These are phyloP conservation scores for sweet orange (Citrus sinensis) DNA, from an alignment of 345 rosid species.

Conservation along the genomic window DNA sequence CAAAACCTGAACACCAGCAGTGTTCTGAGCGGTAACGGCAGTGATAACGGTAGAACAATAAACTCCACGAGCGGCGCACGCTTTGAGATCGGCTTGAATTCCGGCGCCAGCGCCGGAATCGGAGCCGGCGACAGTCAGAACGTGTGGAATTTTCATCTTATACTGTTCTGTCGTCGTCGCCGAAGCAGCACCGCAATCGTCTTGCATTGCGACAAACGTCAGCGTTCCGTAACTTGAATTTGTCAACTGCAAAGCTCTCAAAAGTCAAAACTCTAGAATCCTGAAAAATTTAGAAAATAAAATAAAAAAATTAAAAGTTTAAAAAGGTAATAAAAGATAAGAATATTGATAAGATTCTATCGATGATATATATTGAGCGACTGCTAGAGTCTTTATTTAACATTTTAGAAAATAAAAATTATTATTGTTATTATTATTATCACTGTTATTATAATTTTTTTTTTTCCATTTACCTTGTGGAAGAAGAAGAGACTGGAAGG, in stretches of 20 bases:
- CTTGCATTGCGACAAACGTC: slow-evolving; percentile 22
- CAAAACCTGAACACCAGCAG: slow-evolving; percentile 78
- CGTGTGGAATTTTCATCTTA: slow-evolving; percentile 52
- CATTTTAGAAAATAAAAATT: not conserved
- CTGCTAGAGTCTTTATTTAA: not conserved
- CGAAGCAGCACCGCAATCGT: not conserved
- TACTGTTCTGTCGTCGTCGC: slow-evolving; percentile 5
- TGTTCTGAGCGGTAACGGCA: slow-evolving; percentile 90
- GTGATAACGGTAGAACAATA: slow-evolving; percentile 91
- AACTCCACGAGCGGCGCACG: slow-evolving; percentile 86
- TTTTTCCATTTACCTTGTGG: not conserved
- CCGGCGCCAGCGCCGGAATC: slow-evolving; percentile 97
- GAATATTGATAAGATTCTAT: not conserved
- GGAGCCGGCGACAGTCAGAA: slow-evolving; percentile 82
- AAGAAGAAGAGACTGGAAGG: not conserved
- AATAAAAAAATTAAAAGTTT: not conserved
- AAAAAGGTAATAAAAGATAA: not conserved
- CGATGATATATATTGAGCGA: too few species aligned
- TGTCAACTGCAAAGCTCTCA: not conserved
- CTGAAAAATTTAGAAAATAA: not conserved
- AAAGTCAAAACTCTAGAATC: not conserved
- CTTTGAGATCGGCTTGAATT: slow-evolving; percentile 93
- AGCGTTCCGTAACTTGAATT: not conserved
- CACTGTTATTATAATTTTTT: too few species aligned
- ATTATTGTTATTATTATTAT: too few species aligned